A percentile compares a stretch with the other conserved stretches of the same genome.
Evolutionary conservation across 306 rosid species (phyloP).

Genomic region (Prinsepia uniflora): DNA sequence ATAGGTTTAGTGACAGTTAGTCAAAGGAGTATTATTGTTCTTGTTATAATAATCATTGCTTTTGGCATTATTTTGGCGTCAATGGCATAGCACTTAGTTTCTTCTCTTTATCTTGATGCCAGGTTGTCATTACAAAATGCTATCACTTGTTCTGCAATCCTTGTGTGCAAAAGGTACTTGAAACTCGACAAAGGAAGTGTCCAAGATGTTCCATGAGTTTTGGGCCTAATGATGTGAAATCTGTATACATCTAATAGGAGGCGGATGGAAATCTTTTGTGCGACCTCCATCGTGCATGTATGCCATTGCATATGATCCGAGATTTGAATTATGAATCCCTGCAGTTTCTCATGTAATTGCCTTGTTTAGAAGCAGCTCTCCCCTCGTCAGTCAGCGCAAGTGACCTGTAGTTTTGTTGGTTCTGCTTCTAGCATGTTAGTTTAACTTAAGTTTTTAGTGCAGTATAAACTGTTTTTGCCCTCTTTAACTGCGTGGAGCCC

Average conservation of each 20-base stretch:
- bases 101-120: slow-evolving; percentile 9
- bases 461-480: slow-evolving; percentile 24
- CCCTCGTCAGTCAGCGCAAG: slow-evolving; percentile 29
- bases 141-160: slow-evolving; percentile 92
- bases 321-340: slow-evolving; percentile 32
- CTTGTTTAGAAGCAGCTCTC: slow-evolving; percentile 30
- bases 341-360: slow-evolving; percentile 39
- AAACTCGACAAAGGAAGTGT: slow-evolving; percentile 86
- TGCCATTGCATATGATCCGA: not conserved
- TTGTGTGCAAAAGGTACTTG: slow-evolving; percentile 69
- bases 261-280: slow-evolving; percentile 13
- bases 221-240: slow-evolving; percentile 92
- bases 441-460: slow-evolving; percentile 31
- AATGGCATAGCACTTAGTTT: not conserved
- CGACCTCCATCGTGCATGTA: slow-evolving; percentile 27
- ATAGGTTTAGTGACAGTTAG: not conserved
- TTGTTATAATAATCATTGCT: not conserved
- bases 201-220: slow-evolving; percentile 76
- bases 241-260: slow-evolving; percentile 68
- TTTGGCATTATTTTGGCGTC: not conserved
- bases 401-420: slow-evolving; percentile 32
- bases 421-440: slow-evolving; percentile 29
- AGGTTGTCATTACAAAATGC: slow-evolving; percentile 99
- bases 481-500: slow-evolving; percentile 17
- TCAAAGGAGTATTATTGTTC: not conserved